A percentile compares a stretch with the other conserved stretches of the same genome.
These are phyloP conservation scores for Mytilinidion resinicola DNA, from an alignment of 495 filamentous ascomycete species.

Conservation along the genomic window DNA sequence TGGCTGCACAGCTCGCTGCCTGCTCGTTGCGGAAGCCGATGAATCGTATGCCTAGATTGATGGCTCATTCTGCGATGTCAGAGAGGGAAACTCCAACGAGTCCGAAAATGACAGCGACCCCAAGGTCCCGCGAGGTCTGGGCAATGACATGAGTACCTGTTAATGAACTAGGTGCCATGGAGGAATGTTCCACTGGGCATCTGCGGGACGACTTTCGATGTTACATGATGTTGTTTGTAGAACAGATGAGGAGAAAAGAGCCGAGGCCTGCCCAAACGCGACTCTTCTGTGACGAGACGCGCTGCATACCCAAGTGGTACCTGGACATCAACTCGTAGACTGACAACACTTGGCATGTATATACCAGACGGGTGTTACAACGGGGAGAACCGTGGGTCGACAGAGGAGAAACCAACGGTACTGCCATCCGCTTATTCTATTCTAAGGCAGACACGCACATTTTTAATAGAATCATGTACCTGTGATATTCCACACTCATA, in stretches of 20 bases:
- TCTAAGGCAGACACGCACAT: too few relatives aligned
- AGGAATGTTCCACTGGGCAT: neutral
- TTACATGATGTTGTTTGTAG: neutral
- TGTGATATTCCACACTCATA: too few relatives aligned
- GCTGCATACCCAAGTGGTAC: too few relatives aligned
- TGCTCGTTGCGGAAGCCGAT: constrained; percentile 63
- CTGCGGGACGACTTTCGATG: neutral
- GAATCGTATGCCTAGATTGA: constrained; percentile 58
- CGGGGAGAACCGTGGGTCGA: too few relatives aligned
- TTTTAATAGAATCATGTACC: too few relatives aligned
- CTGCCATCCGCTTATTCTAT: too few relatives aligned
- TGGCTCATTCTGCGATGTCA: constrained; percentile 57
- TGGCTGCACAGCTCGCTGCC: constrained; percentile 57
- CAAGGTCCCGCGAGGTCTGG: constrained; percentile 48
- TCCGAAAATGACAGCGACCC: constrained; percentile 56
- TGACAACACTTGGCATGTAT: too few relatives aligned
- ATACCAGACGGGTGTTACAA: too few relatives aligned
- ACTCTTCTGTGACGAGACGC: too few relatives aligned
- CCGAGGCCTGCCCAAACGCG: neutral
- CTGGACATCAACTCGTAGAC: too few relatives aligned
- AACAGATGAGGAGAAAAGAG: neutral
- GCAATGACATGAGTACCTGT: constrained; percentile 56
- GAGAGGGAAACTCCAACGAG: constrained; percentile 61
- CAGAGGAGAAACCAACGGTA: too few relatives aligned
- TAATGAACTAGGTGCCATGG: neutral